These are phyloP conservation scores for Apophysomyces sp. DNA, from an alignment of 371 early-diverging fungal species.

Conservation along the genomic window DNA sequence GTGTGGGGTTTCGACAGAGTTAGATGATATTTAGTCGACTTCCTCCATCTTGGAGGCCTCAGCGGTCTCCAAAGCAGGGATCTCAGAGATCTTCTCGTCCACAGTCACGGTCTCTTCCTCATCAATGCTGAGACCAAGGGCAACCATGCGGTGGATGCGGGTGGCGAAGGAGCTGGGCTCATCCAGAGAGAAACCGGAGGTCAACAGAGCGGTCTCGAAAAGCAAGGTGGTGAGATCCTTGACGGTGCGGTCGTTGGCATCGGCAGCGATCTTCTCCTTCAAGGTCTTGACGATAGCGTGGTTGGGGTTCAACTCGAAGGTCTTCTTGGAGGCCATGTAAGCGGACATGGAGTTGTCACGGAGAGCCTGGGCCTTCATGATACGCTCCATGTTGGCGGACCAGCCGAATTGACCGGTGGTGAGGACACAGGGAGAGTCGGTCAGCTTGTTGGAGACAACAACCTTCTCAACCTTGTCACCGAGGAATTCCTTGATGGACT, in stretches of 20 bases:
- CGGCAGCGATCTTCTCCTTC: constrained; percentile 83
- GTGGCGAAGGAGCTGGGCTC: constrained; percentile 90
- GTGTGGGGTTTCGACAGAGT: not conserved
- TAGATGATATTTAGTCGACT: constrained; percentile 72
- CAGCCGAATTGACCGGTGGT: constrained; percentile 98
- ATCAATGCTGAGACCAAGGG: constrained; percentile 94
- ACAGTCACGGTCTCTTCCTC: constrained; percentile 59
- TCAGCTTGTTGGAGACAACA: constrained; percentile 89
- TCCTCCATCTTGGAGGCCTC: constrained; percentile 97
- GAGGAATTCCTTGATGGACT: constrained; percentile 86
- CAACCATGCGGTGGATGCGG: constrained; percentile 98
- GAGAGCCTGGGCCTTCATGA: constrained; percentile 99
- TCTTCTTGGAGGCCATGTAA: constrained; percentile 99
- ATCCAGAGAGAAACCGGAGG: constrained; percentile 97
- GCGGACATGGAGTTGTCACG: constrained; percentile 95
- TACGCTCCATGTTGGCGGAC: constrained; percentile 99
- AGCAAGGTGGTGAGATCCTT: constrained; percentile 94
- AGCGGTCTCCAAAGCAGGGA: constrained; percentile 55
- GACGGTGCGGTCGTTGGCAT: constrained; percentile 96
- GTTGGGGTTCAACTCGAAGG: constrained; percentile 95
- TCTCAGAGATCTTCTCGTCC: constrained; percentile 48
- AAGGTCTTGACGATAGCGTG: constrained; percentile 94
- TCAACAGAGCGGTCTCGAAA: constrained; percentile 92
- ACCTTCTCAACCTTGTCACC: constrained; percentile 99
- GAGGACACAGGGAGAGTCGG: constrained; percentile 95